A percentile compares a stretch with the other conserved stretches of the same genome.
Conservation (phyloP, 2,329 filamentous ascomycete genomes). For the Aurifilum marmelostoma region DNA sequence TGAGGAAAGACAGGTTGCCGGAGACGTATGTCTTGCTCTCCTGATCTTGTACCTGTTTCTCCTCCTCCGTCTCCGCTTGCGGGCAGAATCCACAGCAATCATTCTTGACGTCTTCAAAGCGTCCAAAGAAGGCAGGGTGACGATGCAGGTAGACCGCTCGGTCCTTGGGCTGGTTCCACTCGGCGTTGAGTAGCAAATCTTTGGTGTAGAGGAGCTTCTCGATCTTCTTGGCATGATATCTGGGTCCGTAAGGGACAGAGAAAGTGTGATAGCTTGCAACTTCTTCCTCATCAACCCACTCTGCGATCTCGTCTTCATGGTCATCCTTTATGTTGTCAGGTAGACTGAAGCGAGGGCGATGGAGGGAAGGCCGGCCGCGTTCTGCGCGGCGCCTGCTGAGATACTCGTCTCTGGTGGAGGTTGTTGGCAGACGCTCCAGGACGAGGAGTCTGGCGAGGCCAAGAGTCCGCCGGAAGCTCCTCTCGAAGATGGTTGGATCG, state of each 20-base stretch:
- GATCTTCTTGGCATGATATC: slow-evolving; percentile 69
- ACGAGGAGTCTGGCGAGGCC: slow-evolving; percentile 80
- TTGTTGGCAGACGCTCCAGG: slow-evolving; percentile 75
- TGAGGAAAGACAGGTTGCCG: slow-evolving; percentile 73
- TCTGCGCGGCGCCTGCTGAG: slow-evolving; percentile 71
- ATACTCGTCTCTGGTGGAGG: slow-evolving; percentile 69
- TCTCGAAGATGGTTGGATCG: slow-evolving; percentile 85
- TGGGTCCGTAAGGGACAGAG: slow-evolving; percentile 68
- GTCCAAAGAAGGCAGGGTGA: slow-evolving; percentile 84
- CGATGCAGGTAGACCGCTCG: slow-evolving; percentile 79
- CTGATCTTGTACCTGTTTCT: slow-evolving; percentile 70
- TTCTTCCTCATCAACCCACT: slow-evolving; percentile 79
- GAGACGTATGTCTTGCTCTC: slow-evolving; percentile 78
- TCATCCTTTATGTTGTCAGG: slow-evolving; percentile 75
- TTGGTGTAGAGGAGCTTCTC: slow-evolving; percentile 82
- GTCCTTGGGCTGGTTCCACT: slow-evolving; percentile 81
- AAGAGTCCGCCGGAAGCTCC: slow-evolving; percentile 74
- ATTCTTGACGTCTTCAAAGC: slow-evolving; percentile 71
- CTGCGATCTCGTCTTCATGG: slow-evolving; percentile 79
- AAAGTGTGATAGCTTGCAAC: slow-evolving; percentile 81
- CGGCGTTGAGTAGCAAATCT: slow-evolving; percentile 80
- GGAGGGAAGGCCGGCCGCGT: slow-evolving; percentile 66
- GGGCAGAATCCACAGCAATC: slow-evolving; percentile 87
- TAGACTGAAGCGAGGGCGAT: slow-evolving; percentile 47
- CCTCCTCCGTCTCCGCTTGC: slow-evolving; percentile 67